These are phyloP conservation scores for Tillandsia fasciculata DNA, from an alignment of 176 grass and related monocot genomes.

Conservation along the genomic window DNA sequence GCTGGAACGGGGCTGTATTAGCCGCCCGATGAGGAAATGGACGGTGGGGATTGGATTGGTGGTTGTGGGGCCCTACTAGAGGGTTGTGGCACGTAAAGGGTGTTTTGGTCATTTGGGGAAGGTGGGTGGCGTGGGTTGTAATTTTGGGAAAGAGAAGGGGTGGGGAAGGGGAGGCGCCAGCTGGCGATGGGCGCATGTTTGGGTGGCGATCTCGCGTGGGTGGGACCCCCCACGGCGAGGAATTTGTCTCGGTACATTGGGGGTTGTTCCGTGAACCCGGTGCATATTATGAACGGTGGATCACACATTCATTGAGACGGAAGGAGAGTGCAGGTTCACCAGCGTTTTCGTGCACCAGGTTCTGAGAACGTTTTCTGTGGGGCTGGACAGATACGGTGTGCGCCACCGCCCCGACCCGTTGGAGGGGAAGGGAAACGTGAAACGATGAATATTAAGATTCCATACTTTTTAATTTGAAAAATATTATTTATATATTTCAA, in stretches of 20 bases:
- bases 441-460: no score
- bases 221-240: not conserved
- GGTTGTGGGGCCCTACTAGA: not conserved
- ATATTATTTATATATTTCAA: no score
- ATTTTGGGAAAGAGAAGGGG: not conserved
- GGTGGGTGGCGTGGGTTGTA: conserved; percentile 8
- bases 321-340: no score
- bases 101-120: not conserved
- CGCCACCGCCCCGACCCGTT: no score
- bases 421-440: no score
- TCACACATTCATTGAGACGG: no score
- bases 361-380: no score
- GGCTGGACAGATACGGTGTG: no score
- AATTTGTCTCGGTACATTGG: not conserved
- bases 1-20: not conserved
- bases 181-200: conserved; percentile 7
- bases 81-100: not conserved
- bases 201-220: not conserved
- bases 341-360: no score
- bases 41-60: not conserved
- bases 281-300: no score
- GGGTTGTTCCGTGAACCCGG: no score
- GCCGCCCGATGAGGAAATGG: not conserved
- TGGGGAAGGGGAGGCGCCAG: conserved; percentile 2
- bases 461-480: no score